These are phyloP conservation scores for Nitzschia putrida DNA, from an alignment of 108 stramenopile species.

Conservation along the genomic window DNA sequence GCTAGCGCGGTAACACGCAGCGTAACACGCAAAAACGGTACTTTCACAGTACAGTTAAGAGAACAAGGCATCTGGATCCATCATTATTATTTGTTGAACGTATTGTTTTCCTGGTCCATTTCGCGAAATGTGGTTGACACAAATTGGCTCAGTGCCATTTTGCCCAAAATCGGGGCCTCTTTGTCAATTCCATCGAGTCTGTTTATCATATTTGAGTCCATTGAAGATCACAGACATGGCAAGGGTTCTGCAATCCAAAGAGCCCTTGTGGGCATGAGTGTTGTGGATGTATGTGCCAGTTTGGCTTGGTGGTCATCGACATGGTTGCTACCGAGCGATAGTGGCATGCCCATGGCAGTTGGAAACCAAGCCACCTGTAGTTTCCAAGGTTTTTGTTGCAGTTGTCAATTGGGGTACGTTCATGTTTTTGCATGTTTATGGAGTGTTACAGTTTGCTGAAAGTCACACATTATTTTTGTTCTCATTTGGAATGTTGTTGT, in stretches of 20 bases:
- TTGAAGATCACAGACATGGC: constrained; percentile 25
- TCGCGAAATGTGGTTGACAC: not conserved
- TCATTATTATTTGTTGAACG: too few relatives aligned
- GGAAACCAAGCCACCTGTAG: constrained; percentile 47
- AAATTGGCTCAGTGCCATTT: constrained; percentile 7
- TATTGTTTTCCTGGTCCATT: too few relatives aligned
- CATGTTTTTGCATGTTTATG: too few relatives aligned
- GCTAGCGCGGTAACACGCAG: too few relatives aligned
- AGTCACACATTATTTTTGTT: too few relatives aligned
- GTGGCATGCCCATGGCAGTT: not conserved
- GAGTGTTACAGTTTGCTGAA: too few relatives aligned
- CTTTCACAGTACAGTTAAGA: too few relatives aligned
- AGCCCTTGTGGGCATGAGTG: constrained; percentile 33
- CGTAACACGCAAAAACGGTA: too few relatives aligned
- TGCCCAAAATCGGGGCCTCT: constrained; percentile 18
- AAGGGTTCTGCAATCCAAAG: constrained; percentile 32
- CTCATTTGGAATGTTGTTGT: too few relatives aligned
- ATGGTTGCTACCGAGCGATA: constrained; percentile 29
- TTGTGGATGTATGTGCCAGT: constrained; percentile 24
- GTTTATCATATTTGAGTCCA: constrained; percentile 19
- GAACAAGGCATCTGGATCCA: too few relatives aligned
- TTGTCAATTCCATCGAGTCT: constrained; percentile 18
- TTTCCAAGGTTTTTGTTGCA: constrained; percentile 58
- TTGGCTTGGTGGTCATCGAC: constrained; percentile 42
- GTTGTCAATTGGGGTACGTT: constrained; percentile 33